Evolutionary conservation across 2,329 filamentous ascomycete genomes (phyloP).

Genomic region (Herpotrichia juniperi): DNA sequence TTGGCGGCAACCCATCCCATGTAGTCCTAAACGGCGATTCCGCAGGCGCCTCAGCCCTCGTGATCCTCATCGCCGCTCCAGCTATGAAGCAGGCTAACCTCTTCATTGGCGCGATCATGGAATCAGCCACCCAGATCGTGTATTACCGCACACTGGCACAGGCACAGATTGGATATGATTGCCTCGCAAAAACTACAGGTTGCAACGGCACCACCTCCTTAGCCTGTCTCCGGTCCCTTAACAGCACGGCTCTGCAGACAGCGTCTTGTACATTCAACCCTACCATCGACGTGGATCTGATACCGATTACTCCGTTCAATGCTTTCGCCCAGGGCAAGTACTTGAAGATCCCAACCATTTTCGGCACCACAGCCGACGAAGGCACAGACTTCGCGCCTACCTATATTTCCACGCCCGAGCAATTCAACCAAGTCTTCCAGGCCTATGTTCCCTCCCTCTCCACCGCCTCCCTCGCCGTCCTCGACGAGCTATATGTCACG

Average conservation of each 20-base stretch:
- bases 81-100: conserved; percentile 55
- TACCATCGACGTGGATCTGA: conserved; percentile 58
- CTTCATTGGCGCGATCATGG: conserved; percentile 60
- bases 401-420: conserved; percentile 52
- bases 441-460: conserved; percentile 65
- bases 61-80: conserved; percentile 47
- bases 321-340: conserved; percentile 58
- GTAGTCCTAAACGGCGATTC: conserved; percentile 73
- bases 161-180: conserved; percentile 60
- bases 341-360: conserved; percentile 60
- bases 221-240: conserved; percentile 56
- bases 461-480: conserved; percentile 54
- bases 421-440: conserved; percentile 63
- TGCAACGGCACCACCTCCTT: conserved; percentile 51
- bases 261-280: conserved; percentile 53
- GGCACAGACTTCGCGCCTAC: conserved; percentile 67
- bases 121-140: conserved; percentile 59
- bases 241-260: conserved; percentile 51
- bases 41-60: conserved; percentile 61
- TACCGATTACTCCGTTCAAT: conserved; percentile 56
- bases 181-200: conserved; percentile 55
- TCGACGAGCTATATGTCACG: conserved; percentile 65
- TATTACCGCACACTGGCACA: conserved; percentile 55
- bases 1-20: conserved; percentile 72
- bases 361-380: conserved; percentile 66